Base-by-base conservation (phyloP, 2,329 filamentous ascomycete species). In the Daldinia sp. region DNA sequence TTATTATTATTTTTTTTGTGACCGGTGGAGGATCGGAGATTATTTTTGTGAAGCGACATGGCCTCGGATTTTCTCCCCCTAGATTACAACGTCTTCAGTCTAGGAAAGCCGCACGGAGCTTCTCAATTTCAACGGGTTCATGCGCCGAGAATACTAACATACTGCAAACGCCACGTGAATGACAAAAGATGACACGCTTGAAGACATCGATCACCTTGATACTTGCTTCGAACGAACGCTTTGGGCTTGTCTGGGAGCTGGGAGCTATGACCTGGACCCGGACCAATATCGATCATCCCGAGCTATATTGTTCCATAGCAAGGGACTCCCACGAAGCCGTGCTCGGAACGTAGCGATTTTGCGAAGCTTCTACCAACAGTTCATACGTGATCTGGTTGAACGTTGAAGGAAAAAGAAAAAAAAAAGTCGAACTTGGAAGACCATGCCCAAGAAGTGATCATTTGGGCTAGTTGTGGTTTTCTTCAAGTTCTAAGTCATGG, bases 81-180 rank as follows among this genome's bases (percentile, higher is more conserved):
- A 61, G 63, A 62, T 66, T 61, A 30, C 55, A n/a, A 26, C 55
- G 20, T 63, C 18, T 33, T 55, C 35, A 28, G 65, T 28, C 39
- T 20, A 23, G 20, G 39, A 65, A 58, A 69, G 63, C 69, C 60
- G 63, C 69, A 65, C 63, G 58, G 66, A 65, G 60, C 66, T 64
- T 60, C 30, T 48, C 66, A 69, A 71, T 69, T 64, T 68, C 53
- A 51, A 61, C 18, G 53, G 37, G 44, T 62, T 67, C 30, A 71
- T 71, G 66, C 69, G 54, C 65, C 55, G 41, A 63, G 64, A 63
- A 44, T 37, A 51, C 54, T 62, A 57, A 54, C 23, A 61, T 26
- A 44, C 59, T 65, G 59, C 68, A 48, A 61, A 62, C 20, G 42
- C 62, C 55, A 65, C 65, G 54, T 54, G 61, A 63, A 51, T 62